These are phyloP conservation scores for Neonectria sp. DNA, from an alignment of 2,329 filamentous ascomycete species.

Conservation along the genomic window DNA sequence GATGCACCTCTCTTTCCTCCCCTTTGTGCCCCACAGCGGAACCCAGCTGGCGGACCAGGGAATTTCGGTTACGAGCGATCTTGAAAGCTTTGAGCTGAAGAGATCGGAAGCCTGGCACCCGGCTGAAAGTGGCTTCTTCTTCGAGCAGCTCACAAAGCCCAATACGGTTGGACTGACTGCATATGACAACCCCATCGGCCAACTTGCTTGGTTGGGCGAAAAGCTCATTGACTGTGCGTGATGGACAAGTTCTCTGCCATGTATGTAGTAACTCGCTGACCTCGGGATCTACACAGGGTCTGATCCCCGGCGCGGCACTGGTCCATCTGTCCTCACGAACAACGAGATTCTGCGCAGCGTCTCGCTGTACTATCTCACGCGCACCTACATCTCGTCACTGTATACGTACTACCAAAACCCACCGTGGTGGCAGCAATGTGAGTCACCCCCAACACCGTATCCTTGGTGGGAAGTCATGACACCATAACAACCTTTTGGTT, in stretches of 20 bases:
- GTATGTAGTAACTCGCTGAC: no score
- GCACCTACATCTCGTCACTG: slow-evolving; percentile 40
- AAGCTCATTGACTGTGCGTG: slow-evolving; percentile 48
- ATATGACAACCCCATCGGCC: slow-evolving; percentile 58
- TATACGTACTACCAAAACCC: slow-evolving; percentile 38
- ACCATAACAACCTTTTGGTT: slow-evolving; percentile 10
- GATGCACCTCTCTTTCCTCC: slow-evolving; percentile 32
- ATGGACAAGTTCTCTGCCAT: no score
- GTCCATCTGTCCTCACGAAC: slow-evolving; percentile 36
- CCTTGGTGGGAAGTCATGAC: no score
- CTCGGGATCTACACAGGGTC: slow-evolving; percentile 16
- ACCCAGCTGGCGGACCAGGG: slow-evolving; percentile 23
- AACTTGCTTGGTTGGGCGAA: slow-evolving; percentile 60
- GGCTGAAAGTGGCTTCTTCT: slow-evolving; percentile 33
- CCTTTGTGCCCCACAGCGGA: slow-evolving; percentile 23
- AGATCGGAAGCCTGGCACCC: slow-evolving; percentile 15
- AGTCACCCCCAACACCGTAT: no score
- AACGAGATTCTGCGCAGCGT: slow-evolving; percentile 39
- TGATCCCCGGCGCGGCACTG: slow-evolving; percentile 33
- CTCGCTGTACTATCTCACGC: slow-evolving; percentile 46
- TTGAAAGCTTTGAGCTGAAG: slow-evolving; percentile 4
- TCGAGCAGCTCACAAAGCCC: slow-evolving; percentile 45
- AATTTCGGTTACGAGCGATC: slow-evolving; percentile 32
- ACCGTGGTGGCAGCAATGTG: neutral
- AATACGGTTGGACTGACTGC: slow-evolving; percentile 58